A percentile compares a stretch with the other conserved stretches of the same genome.
Conservation (phyloP, 495 filamentous ascomycete species). For the Lentithecium fluviatile region DNA sequence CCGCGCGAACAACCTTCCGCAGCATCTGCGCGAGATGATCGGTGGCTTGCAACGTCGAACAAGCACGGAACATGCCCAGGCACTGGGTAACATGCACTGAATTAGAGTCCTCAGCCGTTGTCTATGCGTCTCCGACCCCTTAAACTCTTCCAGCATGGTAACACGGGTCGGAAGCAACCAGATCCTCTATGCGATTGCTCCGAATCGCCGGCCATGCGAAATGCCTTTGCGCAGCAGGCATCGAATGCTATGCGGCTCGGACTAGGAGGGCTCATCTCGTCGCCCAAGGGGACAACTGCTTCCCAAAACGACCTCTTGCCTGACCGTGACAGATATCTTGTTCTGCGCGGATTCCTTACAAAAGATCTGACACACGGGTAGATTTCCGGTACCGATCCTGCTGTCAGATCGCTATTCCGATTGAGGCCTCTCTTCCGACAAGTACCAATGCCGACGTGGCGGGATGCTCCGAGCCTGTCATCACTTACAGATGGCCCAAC, state of each 20-base stretch:
- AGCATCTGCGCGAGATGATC: constrained; percentile 6
- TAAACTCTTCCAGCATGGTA: too few species aligned
- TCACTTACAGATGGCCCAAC: background rate
- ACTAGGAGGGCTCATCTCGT: too few species aligned
- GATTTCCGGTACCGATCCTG: constrained; percentile 32
- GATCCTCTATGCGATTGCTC: too few species aligned
- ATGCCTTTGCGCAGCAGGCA: too few species aligned
- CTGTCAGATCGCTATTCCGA: constrained; percentile 14
- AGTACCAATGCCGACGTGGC: background rate
- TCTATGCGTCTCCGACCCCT: background rate
- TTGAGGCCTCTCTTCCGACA: background rate
- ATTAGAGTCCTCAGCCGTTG: background rate
- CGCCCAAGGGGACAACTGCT: background rate
- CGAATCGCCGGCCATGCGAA: too few species aligned
- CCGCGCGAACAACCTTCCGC: too few species aligned
- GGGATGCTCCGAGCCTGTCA: background rate
- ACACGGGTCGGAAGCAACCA: too few species aligned
- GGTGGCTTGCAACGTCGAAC: constrained; percentile 36
- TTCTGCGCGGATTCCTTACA: too few species aligned
- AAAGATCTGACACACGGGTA: constrained; percentile 23
- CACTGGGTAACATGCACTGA: background rate
- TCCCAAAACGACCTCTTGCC: background rate
- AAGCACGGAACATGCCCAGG: constrained; percentile 7
- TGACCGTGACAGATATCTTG: background rate
- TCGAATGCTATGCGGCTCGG: too few species aligned